Evolutionary conservation across 208 protist genomes (phyloP).

Genomic region (Leishmania martiniquensis): DNA sequence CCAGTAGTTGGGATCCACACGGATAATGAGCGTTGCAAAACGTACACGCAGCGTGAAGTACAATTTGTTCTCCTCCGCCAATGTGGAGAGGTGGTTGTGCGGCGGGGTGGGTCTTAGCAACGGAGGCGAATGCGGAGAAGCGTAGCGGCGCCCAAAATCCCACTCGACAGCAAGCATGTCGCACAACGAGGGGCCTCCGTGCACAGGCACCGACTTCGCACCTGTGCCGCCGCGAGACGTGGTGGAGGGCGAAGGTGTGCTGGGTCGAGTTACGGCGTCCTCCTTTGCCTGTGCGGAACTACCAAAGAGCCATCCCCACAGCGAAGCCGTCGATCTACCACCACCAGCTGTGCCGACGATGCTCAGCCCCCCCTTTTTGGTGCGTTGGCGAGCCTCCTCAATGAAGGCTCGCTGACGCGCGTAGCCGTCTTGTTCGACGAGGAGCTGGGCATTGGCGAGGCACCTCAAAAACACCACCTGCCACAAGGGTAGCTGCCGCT

Average conservation of each 20-base stretch:
- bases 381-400: conserved; percentile 18
- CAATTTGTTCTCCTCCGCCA: conserved; percentile 8
- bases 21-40: conserved; percentile 5
- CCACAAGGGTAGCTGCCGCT: conserved; percentile 56
- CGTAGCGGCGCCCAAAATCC: conserved; percentile 24
- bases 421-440: conserved; percentile 38
- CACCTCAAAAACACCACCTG: conserved; percentile 84
- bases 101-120: conserved; percentile 11
- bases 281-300: background rate
- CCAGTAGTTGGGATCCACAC: conserved; percentile 26
- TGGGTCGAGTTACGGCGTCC: no score
- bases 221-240: no score
- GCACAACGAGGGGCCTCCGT: background rate
- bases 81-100: conserved; percentile 4
- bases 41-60: conserved; percentile 28
- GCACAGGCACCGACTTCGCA: no score
- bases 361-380: background rate
- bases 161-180: conserved; percentile 30
- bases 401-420: conserved; percentile 59
- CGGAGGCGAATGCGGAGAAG: conserved; percentile 2
- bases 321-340: background rate
- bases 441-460: conserved; percentile 65
- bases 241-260: background rate
- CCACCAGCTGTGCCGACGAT: background rate
- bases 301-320: conserved; percentile 6